Evolutionary conservation across 129 eudicot species (phyloP), one percentile per base, ranked within the genome.

Genomic region (Solidago caesia): DNA sequence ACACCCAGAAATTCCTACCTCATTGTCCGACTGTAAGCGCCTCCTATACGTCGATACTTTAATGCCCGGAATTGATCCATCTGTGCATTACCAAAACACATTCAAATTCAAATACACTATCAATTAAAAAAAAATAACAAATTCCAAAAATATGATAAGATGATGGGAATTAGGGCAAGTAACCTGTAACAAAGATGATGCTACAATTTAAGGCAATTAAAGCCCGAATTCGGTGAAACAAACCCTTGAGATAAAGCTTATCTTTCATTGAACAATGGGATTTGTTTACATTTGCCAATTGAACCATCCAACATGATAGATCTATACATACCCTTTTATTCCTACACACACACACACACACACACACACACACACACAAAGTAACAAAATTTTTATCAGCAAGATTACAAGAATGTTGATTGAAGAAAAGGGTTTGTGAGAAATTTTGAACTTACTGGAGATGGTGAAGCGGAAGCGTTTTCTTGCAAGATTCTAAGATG

Each of bases 271-370:
- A 29, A 75, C 93, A 88, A 64, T 83, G 85, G 11, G 96, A 82
- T 79, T 76, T 85, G 80, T 85, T 83, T 26, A 87, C 96, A 21
- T 60, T 83, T 0, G 81, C 77, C 53, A 94, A 97, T 78, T 94
- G 99, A 81, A 94, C 97, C 85, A 94, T 86, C 99, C 99, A 94
- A 81, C 99, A 94, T 15, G 99, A 94, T 67, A 94, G 81, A 85
- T 94, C 99, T 78, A 94, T 79, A 85, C 96, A 94, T 13, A 94
- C 85, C 87, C 94, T 94, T 79, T 94, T 94, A 94, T 91, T 85
- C 89, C 98, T 94, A 44, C 59, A 49, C n/a, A 13, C 46, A 15
- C 67, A 15, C 46, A 14, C 12, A 48, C 52, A 29, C 4, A 60
- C 58, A 56, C n/a, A 13, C 46, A 15, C 67, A 15, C 46, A 14